Conservation (phyloP, 2,329 filamentous ascomycete species). For the Aaosphaeria arxii region DNA sequence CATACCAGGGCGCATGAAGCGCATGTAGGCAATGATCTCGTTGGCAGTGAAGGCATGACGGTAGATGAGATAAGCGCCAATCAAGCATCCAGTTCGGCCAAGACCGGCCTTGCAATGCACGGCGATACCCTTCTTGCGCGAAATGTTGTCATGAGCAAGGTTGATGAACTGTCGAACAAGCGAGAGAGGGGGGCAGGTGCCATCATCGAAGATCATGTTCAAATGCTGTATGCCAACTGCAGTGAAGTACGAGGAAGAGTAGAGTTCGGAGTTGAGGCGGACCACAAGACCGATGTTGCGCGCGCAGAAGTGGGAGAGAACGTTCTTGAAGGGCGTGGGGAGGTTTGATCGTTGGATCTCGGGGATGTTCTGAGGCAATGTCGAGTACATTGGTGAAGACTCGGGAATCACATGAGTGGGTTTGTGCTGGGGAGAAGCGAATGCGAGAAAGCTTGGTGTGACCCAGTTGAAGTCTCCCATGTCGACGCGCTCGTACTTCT, state of each 20-base stretch:
- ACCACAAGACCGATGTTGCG: slow-evolving; percentile 91
- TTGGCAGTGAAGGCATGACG: slow-evolving; percentile 96
- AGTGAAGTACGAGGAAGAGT: slow-evolving; percentile 96
- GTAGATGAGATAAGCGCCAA: slow-evolving; percentile 97
- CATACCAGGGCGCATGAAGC: slow-evolving; percentile 98
- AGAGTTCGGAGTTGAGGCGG: slow-evolving; percentile 90
- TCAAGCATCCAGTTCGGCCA: slow-evolving; percentile 90
- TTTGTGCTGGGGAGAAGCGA: slow-evolving; percentile 87
- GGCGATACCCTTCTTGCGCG: slow-evolving; percentile 84
- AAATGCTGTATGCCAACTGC: slow-evolving; percentile 91
- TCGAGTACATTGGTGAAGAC: slow-evolving; percentile 69
- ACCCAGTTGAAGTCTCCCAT: slow-evolving; percentile 99
- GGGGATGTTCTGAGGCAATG: slow-evolving; percentile 71
- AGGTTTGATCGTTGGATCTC: slow-evolving; percentile 70
- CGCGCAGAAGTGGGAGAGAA: slow-evolving; percentile 82
- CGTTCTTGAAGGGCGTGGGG: slow-evolving; percentile 90
- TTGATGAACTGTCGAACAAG: slow-evolving; percentile 95
- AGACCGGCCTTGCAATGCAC: slow-evolving; percentile 98
- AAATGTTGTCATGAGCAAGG: slow-evolving; percentile 91
- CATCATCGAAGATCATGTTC: slow-evolving; percentile 99
- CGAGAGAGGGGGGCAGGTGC: slow-evolving; percentile 84
- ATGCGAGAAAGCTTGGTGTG: slow-evolving; percentile 90
- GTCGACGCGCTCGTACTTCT: slow-evolving; percentile 91
- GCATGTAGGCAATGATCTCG: slow-evolving; percentile 96
- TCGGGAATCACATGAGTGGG: slow-evolving; percentile 70